Conservation (phyloP, 495 filamentous ascomycete species). For the Neurospora sp. region DNA sequence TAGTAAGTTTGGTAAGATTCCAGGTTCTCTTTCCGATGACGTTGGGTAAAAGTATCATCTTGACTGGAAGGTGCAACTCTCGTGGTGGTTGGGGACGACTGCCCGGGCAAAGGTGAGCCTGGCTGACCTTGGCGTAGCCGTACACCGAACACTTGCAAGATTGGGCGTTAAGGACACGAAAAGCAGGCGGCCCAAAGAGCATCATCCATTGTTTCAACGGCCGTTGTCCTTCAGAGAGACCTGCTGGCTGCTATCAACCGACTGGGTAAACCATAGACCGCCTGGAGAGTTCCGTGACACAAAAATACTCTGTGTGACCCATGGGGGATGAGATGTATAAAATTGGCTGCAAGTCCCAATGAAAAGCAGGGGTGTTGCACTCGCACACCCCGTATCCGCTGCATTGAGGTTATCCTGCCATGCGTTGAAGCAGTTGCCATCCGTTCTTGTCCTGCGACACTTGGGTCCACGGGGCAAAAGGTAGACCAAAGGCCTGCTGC, state of each 20-base stretch:
- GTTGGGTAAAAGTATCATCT: neutral
- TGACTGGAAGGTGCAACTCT: neutral
- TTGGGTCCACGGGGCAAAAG: neutral
- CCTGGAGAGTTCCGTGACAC: neutral
- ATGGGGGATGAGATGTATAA: neutral
- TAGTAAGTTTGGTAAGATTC: neutral
- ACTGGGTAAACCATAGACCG: neutral
- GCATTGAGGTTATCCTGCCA: neutral
- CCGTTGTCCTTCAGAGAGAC: slow-evolving; percentile 1
- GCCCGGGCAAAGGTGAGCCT: neutral
- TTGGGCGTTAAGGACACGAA: neutral
- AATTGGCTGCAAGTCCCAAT: neutral
- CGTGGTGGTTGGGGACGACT: neutral
- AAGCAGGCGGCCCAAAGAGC: neutral
- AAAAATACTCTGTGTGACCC: neutral
- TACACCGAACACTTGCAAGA: neutral
- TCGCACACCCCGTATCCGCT: neutral
- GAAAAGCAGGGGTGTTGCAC: neutral
- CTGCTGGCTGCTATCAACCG: neutral
- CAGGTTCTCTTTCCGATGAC: neutral
- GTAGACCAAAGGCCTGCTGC: neutral
- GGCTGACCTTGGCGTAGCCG: neutral
- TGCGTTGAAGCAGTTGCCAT: neutral
- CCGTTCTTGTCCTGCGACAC: neutral
- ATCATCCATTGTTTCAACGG: neutral